phyloP scores from a whole-genome alignment of 2,329 filamentous ascomycete species.

The Dendrostoma leiphaemia region DNA sequence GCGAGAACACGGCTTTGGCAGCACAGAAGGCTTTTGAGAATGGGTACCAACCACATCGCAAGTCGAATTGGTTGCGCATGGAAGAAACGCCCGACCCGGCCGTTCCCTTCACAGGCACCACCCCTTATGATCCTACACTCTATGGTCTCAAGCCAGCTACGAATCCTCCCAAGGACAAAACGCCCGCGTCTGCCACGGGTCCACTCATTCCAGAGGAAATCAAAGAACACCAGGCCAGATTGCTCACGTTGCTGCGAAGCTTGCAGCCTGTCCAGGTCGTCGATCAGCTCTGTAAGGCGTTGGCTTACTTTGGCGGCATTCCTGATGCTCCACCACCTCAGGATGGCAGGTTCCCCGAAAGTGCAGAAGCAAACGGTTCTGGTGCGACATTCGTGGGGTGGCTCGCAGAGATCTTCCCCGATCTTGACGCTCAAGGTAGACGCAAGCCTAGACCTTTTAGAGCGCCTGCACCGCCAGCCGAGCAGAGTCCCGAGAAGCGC shows the following conservation, averaged over 20 bases:
- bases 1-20: slow-evolving; percentile 58
- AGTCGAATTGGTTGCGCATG: slow-evolving; percentile 18
- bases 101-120: slow-evolving; percentile 17
- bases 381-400: slow-evolving; percentile 60
- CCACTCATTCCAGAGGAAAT: slow-evolving; percentile 42
- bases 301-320: slow-evolving; percentile 63
- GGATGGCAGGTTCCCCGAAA: slow-evolving; percentile 53
- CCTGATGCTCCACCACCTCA: slow-evolving; percentile 52
- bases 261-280: slow-evolving; percentile 56
- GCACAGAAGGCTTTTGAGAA: slow-evolving; percentile 54
- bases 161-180: slow-evolving; percentile 10
- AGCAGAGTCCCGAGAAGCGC: slow-evolving; percentile 37
- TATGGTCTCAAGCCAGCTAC: slow-evolving; percentile 15
- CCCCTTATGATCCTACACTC: slow-evolving; percentile 15
- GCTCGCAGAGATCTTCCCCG: slow-evolving; percentile 63
- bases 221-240: slow-evolving; percentile 58
- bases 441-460: slow-evolving; percentile 22
- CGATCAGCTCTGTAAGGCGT: slow-evolving; percentile 60
- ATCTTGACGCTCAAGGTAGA: slow-evolving; percentile 23
- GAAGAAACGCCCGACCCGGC: not conserved
- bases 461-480: slow-evolving; percentile 19
- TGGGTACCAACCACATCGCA: slow-evolving; percentile 36
- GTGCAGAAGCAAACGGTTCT: slow-evolving; percentile 53
- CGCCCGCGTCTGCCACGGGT: not conserved
- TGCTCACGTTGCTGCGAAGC: slow-evolving; percentile 55